phyloP scores from a whole-genome alignment of 208 protist genomes.

The Leishmania arabica region DNA sequence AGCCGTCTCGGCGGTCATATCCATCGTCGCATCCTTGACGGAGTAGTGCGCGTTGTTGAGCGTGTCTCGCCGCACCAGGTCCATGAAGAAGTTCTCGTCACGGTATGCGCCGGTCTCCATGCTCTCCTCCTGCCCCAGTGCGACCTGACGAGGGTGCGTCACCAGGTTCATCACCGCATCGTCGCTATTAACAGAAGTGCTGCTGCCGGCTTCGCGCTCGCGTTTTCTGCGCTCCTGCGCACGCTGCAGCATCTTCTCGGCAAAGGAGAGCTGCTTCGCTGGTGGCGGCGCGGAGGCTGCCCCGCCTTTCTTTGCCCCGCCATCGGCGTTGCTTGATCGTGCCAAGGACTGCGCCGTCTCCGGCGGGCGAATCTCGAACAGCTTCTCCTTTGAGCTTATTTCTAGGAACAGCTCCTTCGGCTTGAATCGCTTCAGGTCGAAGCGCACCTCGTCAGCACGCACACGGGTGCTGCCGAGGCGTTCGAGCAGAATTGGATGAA shows the following conservation, averaged over 20 bases:
- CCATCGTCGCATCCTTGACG: conserved; percentile 88
- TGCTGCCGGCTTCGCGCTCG: conserved; percentile 32
- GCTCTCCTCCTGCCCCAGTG: conserved; percentile 16
- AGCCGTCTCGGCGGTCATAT: conserved; percentile 85
- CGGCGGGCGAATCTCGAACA: conserved; percentile 64
- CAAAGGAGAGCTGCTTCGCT: conserved; percentile 63
- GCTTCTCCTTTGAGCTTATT: conserved; percentile 77
- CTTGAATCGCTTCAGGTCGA: conserved; percentile 82
- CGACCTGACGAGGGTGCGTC: conserved; percentile 17
- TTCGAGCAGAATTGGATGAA: conserved; percentile 88
- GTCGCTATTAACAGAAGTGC: conserved; percentile 10
- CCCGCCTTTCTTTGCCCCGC: background rate
- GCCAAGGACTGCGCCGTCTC: conserved; percentile 69
- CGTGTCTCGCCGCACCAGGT: conserved; percentile 56
- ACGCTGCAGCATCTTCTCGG: conserved; percentile 77
- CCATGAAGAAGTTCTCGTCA: conserved; percentile 85
- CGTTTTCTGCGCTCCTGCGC: conserved; percentile 87
- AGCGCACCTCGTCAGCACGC: conserved; percentile 64
- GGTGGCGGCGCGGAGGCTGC: conserved; percentile 1
- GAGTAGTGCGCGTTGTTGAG: conserved; percentile 87
- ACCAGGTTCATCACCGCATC: conserved; percentile 37
- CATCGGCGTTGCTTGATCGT: conserved; percentile 4
- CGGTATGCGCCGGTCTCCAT: conserved; percentile 62
- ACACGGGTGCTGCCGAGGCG: conserved; percentile 51
- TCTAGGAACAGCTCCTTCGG: conserved; percentile 85